Evolutionary conservation across 2,329 filamentous ascomycete genomes (phyloP).

Genomic region (Fusarium sororula): DNA sequence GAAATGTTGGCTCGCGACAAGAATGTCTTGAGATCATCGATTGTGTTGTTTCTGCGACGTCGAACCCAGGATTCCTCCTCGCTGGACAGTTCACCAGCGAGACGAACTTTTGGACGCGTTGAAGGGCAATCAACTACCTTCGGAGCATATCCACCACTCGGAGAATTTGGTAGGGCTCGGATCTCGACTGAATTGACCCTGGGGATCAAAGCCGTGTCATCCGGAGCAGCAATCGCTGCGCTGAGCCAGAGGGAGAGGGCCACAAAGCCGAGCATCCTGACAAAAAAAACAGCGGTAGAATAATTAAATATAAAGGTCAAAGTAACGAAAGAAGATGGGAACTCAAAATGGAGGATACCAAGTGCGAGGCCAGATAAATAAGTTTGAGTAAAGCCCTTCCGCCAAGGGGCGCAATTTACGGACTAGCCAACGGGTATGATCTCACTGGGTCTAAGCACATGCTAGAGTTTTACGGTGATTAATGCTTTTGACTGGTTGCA

Average conservation of each 20-base stretch:
- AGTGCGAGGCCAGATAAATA: neutral
- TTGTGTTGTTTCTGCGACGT: constrained; percentile 74
- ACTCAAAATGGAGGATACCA: too few relatives aligned
- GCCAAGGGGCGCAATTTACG: neutral
- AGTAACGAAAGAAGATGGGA: neutral
- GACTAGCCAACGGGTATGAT: neutral
- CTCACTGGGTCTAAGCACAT: neutral
- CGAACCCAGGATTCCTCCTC: constrained; percentile 80
- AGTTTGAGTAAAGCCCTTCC: neutral
- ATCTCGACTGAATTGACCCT: neutral
- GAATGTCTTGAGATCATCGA: constrained; percentile 77
- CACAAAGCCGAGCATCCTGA: neutral
- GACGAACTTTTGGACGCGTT: constrained; percentile 74
- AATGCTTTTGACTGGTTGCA: neutral
- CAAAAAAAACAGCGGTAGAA: neutral
- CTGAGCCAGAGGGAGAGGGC: neutral
- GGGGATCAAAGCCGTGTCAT: neutral
- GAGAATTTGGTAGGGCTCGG: constrained; percentile 14
- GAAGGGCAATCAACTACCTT: constrained; percentile 73
- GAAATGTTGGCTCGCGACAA: constrained; percentile 76
- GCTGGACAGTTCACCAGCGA: constrained; percentile 65
- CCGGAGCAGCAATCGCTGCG: neutral
- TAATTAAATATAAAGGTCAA: too few relatives aligned
- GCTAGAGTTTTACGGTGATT: neutral
- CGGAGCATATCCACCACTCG: constrained; percentile 68